These are phyloP conservation scores for Plectosphaerella cucumerina DNA, from an alignment of 2,329 filamentous ascomycete genomes.

Conservation along the genomic window DNA sequence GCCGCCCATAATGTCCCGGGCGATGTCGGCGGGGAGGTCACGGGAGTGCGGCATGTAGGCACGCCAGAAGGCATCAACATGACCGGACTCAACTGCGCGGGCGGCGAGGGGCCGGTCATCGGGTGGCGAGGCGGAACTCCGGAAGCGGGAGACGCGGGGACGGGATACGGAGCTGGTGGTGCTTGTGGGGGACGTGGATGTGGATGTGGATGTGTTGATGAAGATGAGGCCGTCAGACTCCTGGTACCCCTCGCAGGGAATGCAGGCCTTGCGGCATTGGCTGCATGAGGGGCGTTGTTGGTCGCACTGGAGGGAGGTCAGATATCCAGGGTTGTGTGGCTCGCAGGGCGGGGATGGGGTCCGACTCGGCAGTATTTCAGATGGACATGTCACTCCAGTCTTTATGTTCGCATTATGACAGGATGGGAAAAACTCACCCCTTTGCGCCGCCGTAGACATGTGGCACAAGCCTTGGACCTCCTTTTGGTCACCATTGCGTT, in stretches of 20 bases:
- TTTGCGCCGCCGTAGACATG: background rate
- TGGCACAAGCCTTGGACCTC: background rate
- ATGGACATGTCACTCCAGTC: no score
- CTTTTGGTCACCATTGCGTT: background rate
- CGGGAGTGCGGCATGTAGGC: background rate
- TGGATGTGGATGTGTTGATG: no score
- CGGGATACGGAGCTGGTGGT: background rate
- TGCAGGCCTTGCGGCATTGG: background rate
- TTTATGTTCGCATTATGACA: no score
- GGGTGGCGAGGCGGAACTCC: background rate
- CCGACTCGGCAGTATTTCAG: no score
- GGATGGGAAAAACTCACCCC: background rate
- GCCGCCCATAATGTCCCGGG: background rate
- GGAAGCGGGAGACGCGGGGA: background rate
- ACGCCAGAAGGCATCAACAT: background rate
- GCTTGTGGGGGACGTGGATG: no score
- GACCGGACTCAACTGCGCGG: background rate
- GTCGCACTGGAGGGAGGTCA: background rate
- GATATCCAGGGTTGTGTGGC: no score
- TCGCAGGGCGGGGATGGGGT: no score
- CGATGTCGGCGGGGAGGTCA: background rate
- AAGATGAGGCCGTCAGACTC: background rate
- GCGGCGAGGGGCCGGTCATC: no score
- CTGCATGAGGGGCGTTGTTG: background rate
- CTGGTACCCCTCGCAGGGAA: background rate